phyloP scores from a whole-genome alignment of 345 rosid genomes.

The Brassica cretica region DNA sequence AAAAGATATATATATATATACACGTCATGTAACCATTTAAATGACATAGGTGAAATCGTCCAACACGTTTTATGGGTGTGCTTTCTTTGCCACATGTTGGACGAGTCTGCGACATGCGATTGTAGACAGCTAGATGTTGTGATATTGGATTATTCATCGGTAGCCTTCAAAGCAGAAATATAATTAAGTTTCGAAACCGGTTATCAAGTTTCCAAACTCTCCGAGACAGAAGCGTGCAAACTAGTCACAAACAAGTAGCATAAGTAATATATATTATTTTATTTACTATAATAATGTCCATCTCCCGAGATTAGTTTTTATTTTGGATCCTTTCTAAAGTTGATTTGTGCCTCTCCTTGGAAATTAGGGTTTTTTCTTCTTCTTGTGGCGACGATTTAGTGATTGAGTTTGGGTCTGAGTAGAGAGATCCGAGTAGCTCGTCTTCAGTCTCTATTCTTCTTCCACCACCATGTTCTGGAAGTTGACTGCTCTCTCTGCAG shows the following conservation, averaged over 20 bases:
- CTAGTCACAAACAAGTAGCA: background rate
- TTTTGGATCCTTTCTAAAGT: slow-evolving; percentile 31
- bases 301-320: slow-evolving; percentile 21
- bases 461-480: slow-evolving; percentile 86
- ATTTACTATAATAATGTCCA: background rate
- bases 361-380: slow-evolving; percentile 35
- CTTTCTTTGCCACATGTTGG: background rate
- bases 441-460: slow-evolving; percentile 13
- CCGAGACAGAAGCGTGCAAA: background rate
- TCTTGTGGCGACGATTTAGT: slow-evolving; percentile 15
- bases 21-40: too few relatives aligned
- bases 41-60: background rate
- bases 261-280: too few relatives aligned
- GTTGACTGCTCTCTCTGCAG: slow-evolving; percentile 81
- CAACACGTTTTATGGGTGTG: background rate
- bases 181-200: background rate
- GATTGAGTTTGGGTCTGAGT: slow-evolving; percentile 5
- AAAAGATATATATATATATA: too few relatives aligned
- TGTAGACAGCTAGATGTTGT: background rate
- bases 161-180: background rate
- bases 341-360: slow-evolving; percentile 34
- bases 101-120: background rate
- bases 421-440: slow-evolving; percentile 54
- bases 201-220: background rate
- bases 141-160: background rate